These are phyloP conservation scores for Aspergillus luchuensis DNA, from an alignment of 2,329 filamentous ascomycete species.

Conservation along the genomic window DNA sequence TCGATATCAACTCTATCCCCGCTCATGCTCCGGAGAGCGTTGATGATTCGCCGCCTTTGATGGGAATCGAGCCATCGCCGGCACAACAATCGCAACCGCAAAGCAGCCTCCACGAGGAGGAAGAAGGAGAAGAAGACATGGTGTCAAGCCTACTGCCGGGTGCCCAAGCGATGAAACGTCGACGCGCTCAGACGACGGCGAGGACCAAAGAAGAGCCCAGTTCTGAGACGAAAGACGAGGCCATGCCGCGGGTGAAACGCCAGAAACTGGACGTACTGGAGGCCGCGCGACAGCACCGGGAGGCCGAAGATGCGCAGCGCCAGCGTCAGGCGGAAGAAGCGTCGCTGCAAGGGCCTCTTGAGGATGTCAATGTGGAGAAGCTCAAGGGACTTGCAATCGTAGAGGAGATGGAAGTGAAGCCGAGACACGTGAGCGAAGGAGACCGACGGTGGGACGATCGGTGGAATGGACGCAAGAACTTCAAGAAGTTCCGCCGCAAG, in stretches of 20 bases:
- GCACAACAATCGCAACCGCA: conserved; percentile 33
- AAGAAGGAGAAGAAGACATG: conserved; percentile 50
- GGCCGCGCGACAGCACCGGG: conserved; percentile 57
- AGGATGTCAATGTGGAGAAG: conserved; percentile 69
- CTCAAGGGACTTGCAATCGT: conserved; percentile 75
- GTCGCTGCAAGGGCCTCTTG: conserved; percentile 55
- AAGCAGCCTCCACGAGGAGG: conserved; percentile 22
- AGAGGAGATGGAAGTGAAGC: conserved; percentile 70
- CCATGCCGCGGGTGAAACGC: conserved; percentile 49
- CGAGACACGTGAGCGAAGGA: conserved; percentile 33
- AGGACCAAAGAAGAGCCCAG: conserved; percentile 41
- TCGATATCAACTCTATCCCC: conserved; percentile 49
- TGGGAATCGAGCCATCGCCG: conserved; percentile 23
- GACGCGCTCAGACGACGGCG: conserved; percentile 64
- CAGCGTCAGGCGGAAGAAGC: conserved; percentile 57
- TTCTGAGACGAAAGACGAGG: conserved; percentile 28
- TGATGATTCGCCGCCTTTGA: conserved; percentile 18
- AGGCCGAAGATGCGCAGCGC: conserved; percentile 54
- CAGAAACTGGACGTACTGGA: conserved; percentile 71
- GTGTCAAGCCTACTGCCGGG: conserved; percentile 76
- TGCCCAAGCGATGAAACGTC: conserved; percentile 75
- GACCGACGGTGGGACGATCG: conserved; percentile 75
- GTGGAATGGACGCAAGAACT: conserved; percentile 96
- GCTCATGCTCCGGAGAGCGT: conserved; percentile 32
- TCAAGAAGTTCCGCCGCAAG: conserved; percentile 73